These are phyloP conservation scores for Myxozyma neotropica DNA, from an alignment of 805 yeast genomes.

Conservation along the genomic window DNA sequence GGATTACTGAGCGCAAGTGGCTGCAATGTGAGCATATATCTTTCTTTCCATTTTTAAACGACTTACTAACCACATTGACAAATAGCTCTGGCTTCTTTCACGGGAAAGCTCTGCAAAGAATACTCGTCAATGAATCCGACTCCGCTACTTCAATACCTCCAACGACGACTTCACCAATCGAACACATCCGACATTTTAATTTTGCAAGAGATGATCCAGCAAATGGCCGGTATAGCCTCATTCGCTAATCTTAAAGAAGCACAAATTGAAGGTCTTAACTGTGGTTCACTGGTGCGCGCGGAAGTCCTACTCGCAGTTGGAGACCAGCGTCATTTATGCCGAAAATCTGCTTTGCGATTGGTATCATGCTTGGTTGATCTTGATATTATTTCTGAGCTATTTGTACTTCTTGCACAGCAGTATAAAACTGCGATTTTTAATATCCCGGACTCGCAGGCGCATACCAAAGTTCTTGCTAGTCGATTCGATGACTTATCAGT, in stretches of 20 bases:
- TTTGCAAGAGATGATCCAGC: slow-evolving; percentile 63
- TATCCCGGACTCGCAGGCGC: slow-evolving; percentile 43
- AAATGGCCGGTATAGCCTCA: slow-evolving; percentile 80
- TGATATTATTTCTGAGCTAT: slow-evolving; percentile 59
- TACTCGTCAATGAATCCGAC: slow-evolving; percentile 60
- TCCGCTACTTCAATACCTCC: slow-evolving; percentile 61
- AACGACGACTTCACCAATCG: slow-evolving; percentile 63
- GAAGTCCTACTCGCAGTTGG: slow-evolving; percentile 50
- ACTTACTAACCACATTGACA: too few relatives aligned
- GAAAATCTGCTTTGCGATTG: slow-evolving; percentile 54
- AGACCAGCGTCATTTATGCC: slow-evolving; percentile 56
- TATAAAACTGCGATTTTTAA: slow-evolving; percentile 45
- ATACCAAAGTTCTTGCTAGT: slow-evolving; percentile 70
- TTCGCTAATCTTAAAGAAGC: slow-evolving; percentile 64
- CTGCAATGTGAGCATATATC: slow-evolving; percentile 54
- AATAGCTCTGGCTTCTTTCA: slow-evolving; percentile 68
- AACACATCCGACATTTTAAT: slow-evolving; percentile 65
- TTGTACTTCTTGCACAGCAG: slow-evolving; percentile 60
- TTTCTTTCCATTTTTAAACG: neutral
- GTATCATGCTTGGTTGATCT: slow-evolving; percentile 49
- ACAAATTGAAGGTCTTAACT: slow-evolving; percentile 67
- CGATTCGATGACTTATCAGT: slow-evolving; percentile 71
- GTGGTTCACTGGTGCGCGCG: slow-evolving; percentile 60
- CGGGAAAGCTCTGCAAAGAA: slow-evolving; percentile 67
- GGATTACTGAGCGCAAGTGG: slow-evolving; percentile 82